phyloP scores from a whole-genome alignment of 768 basidiomycete species.

The Termitomyces sp. region DNA sequence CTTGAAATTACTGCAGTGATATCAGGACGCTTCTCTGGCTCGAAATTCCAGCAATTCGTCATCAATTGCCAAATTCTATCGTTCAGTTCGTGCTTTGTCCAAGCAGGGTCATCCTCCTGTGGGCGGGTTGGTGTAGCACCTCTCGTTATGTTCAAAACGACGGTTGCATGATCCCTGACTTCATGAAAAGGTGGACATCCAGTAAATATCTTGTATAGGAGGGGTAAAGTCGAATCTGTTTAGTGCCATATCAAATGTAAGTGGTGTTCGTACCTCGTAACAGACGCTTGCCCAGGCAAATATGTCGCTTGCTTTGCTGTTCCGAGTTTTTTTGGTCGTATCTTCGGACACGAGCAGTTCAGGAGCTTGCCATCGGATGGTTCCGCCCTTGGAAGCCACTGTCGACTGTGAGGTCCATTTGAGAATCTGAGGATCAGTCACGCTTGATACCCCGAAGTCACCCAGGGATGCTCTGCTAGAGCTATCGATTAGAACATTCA shows the following conservation, averaged over 20 bases:
- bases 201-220: background rate
- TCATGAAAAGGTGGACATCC: background rate
- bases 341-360: background rate
- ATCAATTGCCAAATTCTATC: background rate
- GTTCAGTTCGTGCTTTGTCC: background rate
- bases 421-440: background rate
- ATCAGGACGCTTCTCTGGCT: background rate
- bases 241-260: no score
- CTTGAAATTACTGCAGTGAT: background rate
- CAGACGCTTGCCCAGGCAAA: constrained; percentile 7
- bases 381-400: background rate
- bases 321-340: background rate
- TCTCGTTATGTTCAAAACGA: background rate
- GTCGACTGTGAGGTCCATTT: background rate
- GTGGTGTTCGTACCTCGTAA: background rate
- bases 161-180: no score
- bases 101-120: background rate
- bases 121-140: background rate
- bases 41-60: constrained; percentile 2
- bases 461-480: constrained; percentile 15
- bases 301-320: background rate
- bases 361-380: background rate
- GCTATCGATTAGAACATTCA: constrained; percentile 16
- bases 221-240: no score
- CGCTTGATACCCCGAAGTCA: constrained; percentile 18